Percentiles rank a stretch among this genome's conserved stretches.
These are phyloP conservation scores for Fagus sylvatica DNA, from an alignment of 306 rosid genomes.

Conservation along the genomic window DNA sequence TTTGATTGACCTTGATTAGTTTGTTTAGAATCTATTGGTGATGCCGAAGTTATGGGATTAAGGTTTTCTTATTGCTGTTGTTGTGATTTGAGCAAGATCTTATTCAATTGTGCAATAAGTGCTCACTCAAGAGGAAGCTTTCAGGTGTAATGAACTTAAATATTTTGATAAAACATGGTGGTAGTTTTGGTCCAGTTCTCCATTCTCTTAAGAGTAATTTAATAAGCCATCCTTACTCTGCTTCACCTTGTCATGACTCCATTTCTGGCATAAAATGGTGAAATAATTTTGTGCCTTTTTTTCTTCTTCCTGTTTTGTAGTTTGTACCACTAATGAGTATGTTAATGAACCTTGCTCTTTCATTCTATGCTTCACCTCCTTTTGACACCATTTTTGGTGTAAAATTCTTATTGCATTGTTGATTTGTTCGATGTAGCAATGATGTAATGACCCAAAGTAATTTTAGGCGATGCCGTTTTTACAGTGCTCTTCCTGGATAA, in stretches of 20 bases:
- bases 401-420: not conserved
- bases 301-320: not conserved
- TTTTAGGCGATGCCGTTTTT: not conserved
- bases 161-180: not conserved
- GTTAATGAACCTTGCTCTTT: not conserved
- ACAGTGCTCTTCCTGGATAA: not conserved
- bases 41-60: too few species aligned
- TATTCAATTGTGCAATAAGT: not conserved
- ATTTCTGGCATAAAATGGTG: not conserved
- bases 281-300: not conserved
- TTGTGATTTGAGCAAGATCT: not conserved
- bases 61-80: too few species aligned
- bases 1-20: too few species aligned
- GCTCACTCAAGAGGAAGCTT: not conserved
- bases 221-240: not conserved
- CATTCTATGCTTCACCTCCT: not conserved
- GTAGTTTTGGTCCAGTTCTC: not conserved
- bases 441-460: not conserved
- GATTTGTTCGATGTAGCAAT: not conserved
- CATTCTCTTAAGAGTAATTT: not conserved
- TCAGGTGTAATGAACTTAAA: not conserved
- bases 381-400: not conserved
- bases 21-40: too few species aligned
- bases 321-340: not conserved
- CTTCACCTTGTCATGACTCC: not conserved